Conservation (phyloP, 2,329 filamentous ascomycete genomes). For the Zymoseptoria crescenta region DNA sequence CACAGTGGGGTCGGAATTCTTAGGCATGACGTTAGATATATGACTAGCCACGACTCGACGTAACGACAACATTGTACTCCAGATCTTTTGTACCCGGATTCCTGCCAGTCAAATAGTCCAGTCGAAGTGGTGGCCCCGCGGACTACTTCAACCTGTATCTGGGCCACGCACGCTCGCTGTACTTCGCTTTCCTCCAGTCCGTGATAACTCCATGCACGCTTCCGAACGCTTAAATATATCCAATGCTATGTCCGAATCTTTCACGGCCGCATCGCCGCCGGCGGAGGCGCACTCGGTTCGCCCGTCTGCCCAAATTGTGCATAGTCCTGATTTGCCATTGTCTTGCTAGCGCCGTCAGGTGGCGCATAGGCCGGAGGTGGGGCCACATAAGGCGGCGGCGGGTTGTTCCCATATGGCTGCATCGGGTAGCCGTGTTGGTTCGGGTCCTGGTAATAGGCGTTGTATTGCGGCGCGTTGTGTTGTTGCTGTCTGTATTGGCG, state of each 20-base stretch:
- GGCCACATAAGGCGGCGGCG: conserved; percentile 27
- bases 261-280: conserved; percentile 1
- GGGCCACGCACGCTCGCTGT: not conserved
- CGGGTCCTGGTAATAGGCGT: conserved; percentile 14
- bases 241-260: not conserved
- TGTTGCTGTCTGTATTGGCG: conserved; percentile 10
- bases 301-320: conserved; percentile 10
- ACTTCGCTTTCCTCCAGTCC: not conserved
- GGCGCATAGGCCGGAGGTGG: conserved; percentile 31
- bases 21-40: not conserved
- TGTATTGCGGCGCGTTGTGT: conserved; percentile 7
- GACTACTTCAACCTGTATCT: not conserved
- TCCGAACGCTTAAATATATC: not conserved
- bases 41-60: not conserved
- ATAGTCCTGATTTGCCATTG: conserved; percentile 27
- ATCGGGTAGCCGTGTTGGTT: conserved; percentile 17
- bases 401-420: conserved; percentile 21
- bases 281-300: conserved; percentile 13
- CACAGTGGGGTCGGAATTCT: not conserved
- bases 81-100: not conserved
- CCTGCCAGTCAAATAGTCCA: not conserved
- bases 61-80: not conserved
- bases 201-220: not conserved
- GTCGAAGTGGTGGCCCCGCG: not conserved
- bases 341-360: conserved; percentile 29